A percentile compares a stretch with the other conserved stretches of the same genome.
Conservation (phyloP, 2,329 filamentous ascomycete genomes). For the Orbilia quercus region DNA sequence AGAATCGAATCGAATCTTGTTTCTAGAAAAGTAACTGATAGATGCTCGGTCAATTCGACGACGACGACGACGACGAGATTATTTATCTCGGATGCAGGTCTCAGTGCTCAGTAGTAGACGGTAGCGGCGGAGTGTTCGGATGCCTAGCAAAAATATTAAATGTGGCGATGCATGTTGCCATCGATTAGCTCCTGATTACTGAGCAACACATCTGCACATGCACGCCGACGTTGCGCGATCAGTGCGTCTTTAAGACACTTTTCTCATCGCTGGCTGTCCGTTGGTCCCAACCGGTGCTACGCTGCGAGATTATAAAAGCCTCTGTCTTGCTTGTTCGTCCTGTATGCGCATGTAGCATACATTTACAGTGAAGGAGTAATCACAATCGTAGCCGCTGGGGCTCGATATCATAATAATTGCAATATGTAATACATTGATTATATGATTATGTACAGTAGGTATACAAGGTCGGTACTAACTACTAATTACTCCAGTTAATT, state of each 20-base stretch:
- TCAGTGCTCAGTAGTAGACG: neutral
- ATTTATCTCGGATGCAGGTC: conserved; percentile 16
- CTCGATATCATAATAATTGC: neutral
- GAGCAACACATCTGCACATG: conserved; percentile 41
- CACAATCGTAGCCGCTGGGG: neutral
- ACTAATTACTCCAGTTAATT: too few relatives aligned
- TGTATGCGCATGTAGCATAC: conserved; percentile 1
- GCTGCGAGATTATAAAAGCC: conserved; percentile 13
- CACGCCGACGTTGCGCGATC: conserved; percentile 27
- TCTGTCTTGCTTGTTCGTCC: neutral
- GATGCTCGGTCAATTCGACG: neutral
- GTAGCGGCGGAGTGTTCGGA: conserved; percentile 40
- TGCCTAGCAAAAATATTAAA: conserved; percentile 32
- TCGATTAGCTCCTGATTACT: conserved; percentile 50
- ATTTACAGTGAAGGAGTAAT: neutral
- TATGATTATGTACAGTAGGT: too few relatives aligned
- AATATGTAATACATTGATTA: neutral
- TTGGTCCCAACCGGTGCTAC: conserved; percentile 16
- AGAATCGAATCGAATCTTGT: neutral
- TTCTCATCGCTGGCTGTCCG: neutral
- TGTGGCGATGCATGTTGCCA: conserved; percentile 20
- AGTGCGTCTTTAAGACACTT: conserved; percentile 22
- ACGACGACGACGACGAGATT: neutral
- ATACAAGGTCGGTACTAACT: too few relatives aligned
- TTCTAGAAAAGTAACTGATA: neutral